Evolutionary conservation across 2,329 filamentous ascomycete species (phyloP), one percentile per base, ranked within the genome.

Genomic region (Ascochyta rabiei): DNA sequence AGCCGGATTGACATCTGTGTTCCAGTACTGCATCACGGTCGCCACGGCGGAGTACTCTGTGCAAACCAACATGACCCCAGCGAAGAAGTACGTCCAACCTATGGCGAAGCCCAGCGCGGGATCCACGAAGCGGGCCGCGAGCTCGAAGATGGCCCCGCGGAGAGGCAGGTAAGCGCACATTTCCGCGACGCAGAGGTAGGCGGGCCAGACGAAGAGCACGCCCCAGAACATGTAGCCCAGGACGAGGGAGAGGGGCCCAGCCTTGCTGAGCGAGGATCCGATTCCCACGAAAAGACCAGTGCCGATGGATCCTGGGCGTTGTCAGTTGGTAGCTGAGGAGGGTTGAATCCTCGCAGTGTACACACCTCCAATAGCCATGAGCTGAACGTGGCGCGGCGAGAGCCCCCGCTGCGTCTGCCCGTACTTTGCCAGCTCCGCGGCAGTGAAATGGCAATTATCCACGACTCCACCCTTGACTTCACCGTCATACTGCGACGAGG

Each of bases 151-250:
- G 59, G 89, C 89, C 65, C 88, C 85, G 45, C 86, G 84, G 63
- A 91, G 80, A 39, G 90, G 90, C 19, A 93, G 72, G 87, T 88
- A 93, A 39, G 89, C 83, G 8, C 89, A 88, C 88, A 93, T 93
- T 75, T 92, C 89, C 55, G 89, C 89, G 3, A 93, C 86, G 56
- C 85, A 86, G 87, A 93, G 90, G 64, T 70, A 69, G 49, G 67
- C 61, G 12, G 60, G 66, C 40, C 50, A 69, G 13, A 69, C 62
- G 38, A 62, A 64, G 19, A 64, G 43, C 0, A 53, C 46, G 9
- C 58, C 57, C 48, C 57, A 67, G 62, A 93, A 89, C 34, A 90
- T 76, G 72, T 86, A 93, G 59, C 92, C 90, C 53, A 93, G 75
- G 33, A 86, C 74, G 52, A 88, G 87, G 58, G 89, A 81, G 60